Base-by-base conservation (phyloP, 495 filamentous ascomycete species). In the Penicillium bovifimosum region DNA sequence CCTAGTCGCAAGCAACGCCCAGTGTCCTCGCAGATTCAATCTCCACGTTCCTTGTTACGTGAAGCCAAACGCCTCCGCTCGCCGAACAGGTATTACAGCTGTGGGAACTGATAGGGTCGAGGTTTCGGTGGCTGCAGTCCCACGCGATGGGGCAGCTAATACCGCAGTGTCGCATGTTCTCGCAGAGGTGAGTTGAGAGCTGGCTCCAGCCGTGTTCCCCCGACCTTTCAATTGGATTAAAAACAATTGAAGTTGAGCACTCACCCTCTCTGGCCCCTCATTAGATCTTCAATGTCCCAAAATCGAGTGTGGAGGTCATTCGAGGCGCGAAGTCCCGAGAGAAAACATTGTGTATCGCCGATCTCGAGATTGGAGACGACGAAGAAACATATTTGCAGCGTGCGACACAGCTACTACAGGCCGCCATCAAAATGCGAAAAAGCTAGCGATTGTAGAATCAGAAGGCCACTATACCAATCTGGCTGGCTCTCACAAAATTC, bases 71-170 rank as follows among this genome's bases (percentile, higher is more conserved):
- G 78, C 76, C 6, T 82, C 75, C 49, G 77, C 77, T n/a, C 68
- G 73, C 38, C 76, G 82, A 5, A 78, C 84, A 54, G 82, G 83
- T 2, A 72, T 87, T 18, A 64, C 68, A 9, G 68, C 68, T 1
- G 67, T 87, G 8, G 75, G 74, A 2, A 67, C 76, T 1, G 75
- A 81, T 6, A 66, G 67, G 9, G 73, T 88, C 47, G 79, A 84
- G 42, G 60, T 89, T 1, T 83, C 79, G 26, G 83, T 87, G 0
- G 62, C 84, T 3, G 84, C 82, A 0, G 81, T 76, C 41, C 78
- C 85, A 9, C 72, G 78, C 32, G 81, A 86, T 18, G 84, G 84
- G 2, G 82, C 85, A 62, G 81, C 84, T 4, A 89, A 89, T 56
- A 73, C 75, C 48, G 83, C 84, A 11, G 82, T 87, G 7, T 71